Evolutionary conservation across 306 rosid genomes (phyloP), one percentile per base, ranked within the genome.

Genomic region (Citrullus mucosospermus): DNA sequence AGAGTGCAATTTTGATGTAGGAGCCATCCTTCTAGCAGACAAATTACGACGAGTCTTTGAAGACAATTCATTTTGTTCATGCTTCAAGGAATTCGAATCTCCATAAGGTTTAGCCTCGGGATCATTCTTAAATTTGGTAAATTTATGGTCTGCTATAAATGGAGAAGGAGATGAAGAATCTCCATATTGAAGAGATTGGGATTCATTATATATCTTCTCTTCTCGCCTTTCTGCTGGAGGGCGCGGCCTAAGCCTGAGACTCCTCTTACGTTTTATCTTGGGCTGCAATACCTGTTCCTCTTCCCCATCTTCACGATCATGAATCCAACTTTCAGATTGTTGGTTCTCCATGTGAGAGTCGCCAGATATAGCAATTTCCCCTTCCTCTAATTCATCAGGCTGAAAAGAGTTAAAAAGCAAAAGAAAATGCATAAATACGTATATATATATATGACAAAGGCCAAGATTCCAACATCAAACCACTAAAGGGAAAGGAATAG

Each of bases 221-320:
- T 92, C 97, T 9, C 82, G 90, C 84, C 85, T 91, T 82, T 95
- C 98, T 20, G 84, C 41, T 59, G 87, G 85, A 80, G 87, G 96
- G 74, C 96, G 92, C 56, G 97, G 96, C 50, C 98, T 93, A 56
- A 87, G 88, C 83, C 98, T 92, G 63, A 86, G 89, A 81, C 97
- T 95, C 20, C 98, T 97, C 77, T 95, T 95, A 46, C 97, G 89
- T 80, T 87, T 95, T 81, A 95, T 85, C 86, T 91, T 95, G 76
- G 98, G 97, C 65, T 92, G 97, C 87, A 95, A 79, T 81, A 89
- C 98, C 86, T 92, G 98, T 71, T 92, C 98, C 77, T 89, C 96
- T 86, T 95, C 98, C 51, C 90, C 92, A 78, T 92, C 97, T 15
- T 95, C 98, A 50, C 96, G 97, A 68, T 94, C 98, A 83, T 94